Conservation (phyloP, 1,284 basidiomycete genomes). For the Malassezia equina region DNA sequence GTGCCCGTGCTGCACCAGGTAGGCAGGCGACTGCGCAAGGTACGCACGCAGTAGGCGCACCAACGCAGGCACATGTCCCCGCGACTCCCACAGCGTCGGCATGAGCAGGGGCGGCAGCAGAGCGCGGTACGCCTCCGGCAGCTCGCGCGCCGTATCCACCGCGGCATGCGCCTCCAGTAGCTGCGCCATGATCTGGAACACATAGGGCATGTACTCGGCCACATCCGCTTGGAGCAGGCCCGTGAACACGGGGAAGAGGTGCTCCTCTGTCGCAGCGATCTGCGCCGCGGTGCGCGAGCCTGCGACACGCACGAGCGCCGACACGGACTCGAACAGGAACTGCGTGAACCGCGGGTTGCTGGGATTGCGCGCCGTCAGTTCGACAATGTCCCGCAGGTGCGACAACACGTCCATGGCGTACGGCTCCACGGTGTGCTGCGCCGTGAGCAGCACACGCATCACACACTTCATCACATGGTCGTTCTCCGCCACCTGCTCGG, state of each 20-base stretch:
- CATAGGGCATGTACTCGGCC: slow-evolving; percentile 91
- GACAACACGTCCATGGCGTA: slow-evolving; percentile 61
- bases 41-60: slow-evolving; percentile 80
- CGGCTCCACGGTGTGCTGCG: slow-evolving; percentile 65
- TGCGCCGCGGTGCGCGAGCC: slow-evolving; percentile 57
- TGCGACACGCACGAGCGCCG: slow-evolving; percentile 74
- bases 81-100: slow-evolving; percentile 79
- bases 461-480: slow-evolving; percentile 97
- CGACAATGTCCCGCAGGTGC: slow-evolving; percentile 70
- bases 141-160: slow-evolving; percentile 38
- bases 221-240: slow-evolving; percentile 82
- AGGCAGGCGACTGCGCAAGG: slow-evolving; percentile 60
- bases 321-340: slow-evolving; percentile 89
- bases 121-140: slow-evolving; percentile 68
- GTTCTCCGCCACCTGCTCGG: slow-evolving; percentile 93
- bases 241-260: slow-evolving; percentile 71
- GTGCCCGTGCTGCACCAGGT: slow-evolving; percentile 67
- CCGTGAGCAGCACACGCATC: slow-evolving; percentile 86
- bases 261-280: slow-evolving; percentile 66
- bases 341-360: slow-evolving; percentile 96
- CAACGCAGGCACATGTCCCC: slow-evolving; percentile 89
- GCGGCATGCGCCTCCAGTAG: slow-evolving; percentile 71
- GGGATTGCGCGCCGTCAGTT: slow-evolving; percentile 83
- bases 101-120: slow-evolving; percentile 76
- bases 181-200: slow-evolving; percentile 91